Conservation (phyloP, 2,329 filamentous ascomycete genomes). For the Penicillium freii region DNA sequence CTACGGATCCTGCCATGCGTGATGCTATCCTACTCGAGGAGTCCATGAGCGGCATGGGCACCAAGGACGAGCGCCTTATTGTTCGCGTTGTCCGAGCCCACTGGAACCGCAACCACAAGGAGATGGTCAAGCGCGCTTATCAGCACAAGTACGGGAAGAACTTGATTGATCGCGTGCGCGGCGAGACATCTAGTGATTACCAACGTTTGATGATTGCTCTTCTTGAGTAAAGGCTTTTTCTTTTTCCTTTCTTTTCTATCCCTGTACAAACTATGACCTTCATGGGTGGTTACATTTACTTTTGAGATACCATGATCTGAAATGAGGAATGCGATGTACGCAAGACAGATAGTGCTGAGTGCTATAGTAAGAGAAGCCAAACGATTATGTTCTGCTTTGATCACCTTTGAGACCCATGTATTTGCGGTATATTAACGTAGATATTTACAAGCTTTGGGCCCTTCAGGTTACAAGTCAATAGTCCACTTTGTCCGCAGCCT, state of each 20-base stretch:
- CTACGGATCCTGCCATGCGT: conserved; percentile 76
- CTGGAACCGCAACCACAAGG: conserved; percentile 75
- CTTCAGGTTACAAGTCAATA: background rate
- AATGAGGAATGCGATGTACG: conserved; percentile 3
- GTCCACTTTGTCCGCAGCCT: background rate
- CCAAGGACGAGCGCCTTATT: conserved; percentile 78
- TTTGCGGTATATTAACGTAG: background rate
- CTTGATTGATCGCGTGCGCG: conserved; percentile 67
- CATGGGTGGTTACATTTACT: background rate
- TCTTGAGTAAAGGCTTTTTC: conserved; percentile 37
- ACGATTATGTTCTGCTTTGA: background rate
- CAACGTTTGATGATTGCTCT: conserved; percentile 70
- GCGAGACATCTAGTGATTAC: conserved; percentile 85
- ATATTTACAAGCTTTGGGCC: background rate
- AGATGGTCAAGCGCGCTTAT: conserved; percentile 76
- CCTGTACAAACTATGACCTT: conserved; percentile 3
- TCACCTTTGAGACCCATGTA: background rate
- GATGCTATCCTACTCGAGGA: conserved; percentile 82
- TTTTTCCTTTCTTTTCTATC: background rate
- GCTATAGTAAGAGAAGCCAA: background rate
- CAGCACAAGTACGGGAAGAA: conserved; percentile 66
- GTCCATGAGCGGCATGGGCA: conserved; percentile 81
- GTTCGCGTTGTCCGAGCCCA: conserved; percentile 75
- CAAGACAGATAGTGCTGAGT: background rate
- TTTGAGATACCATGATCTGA: conserved; percentile 4